Evolutionary conservation across 192 early-diverging fungal genomes (phyloP), one percentile per base, ranked within the genome.

Genomic region (Backusella westeae): DNA sequence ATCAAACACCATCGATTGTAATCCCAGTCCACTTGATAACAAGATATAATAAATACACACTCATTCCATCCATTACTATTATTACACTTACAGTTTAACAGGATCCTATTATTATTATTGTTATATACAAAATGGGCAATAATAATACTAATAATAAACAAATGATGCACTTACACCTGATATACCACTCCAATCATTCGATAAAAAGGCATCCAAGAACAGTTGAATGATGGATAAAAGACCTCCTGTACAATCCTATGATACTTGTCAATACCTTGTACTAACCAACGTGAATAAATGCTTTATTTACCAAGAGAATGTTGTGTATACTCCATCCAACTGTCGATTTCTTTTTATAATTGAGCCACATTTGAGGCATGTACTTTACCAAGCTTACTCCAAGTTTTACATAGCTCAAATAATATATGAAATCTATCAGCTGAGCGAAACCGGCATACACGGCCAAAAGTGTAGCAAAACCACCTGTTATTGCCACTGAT

Each of bases 301-400:
- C 38, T 39, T 12, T 39, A 26, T 42, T 72, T 77, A 83, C 82
- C 59, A 97, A 83, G 6, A 97, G 53, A 70, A 97, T 96, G 70
- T 95, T 96, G 63, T 91, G 88, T 63, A 97, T 95, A 66, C 91
- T 93, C 96, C 96, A 98, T 1, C 97, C 97, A 0, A 87, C 89
- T 1, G 97, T 98, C 1, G 93, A 95, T 76, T 92, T 83, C 21
- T 90, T 86, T 23, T 67, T 35, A 74, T 82, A 91, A 76, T 98
- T 98, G 67, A 95, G 70, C 77, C 86, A 91, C 15, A 93, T 86
- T 63, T 94, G 93, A 41, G 93, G 93, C 4, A 91, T 73, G 73
- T 94, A 95, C 79, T 97, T 98, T 77, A 96, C 77, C 71, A 97
- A 80, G 67, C 88, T 92, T 76, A 95, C 87, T 10, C 76, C 81